Evolutionary conservation across 768 basidiomycete species (phyloP).

Genomic region (Gymnopilus junonius): DNA sequence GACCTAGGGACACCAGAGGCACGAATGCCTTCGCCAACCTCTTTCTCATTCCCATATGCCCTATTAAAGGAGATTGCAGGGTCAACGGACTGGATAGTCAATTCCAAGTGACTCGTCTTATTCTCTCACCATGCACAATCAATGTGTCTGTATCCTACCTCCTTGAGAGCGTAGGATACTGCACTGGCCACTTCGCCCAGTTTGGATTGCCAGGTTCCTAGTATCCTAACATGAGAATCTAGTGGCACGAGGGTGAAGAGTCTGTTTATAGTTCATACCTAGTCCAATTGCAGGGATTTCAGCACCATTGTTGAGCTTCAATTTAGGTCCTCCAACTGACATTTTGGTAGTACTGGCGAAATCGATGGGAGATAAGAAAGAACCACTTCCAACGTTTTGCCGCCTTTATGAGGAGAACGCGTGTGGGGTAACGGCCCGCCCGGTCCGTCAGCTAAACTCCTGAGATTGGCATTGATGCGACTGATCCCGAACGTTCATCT

Average conservation of each 20-base stretch:
- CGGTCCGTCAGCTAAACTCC: background rate
- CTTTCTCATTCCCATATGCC: slow-evolving; percentile 76
- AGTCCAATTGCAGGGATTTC: slow-evolving; percentile 63
- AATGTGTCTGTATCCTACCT: slow-evolving; percentile 75
- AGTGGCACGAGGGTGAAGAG: background rate
- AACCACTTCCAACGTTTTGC: background rate
- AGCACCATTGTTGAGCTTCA: slow-evolving; percentile 65
- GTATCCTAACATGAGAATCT: slow-evolving; percentile 6
- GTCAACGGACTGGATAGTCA: slow-evolving; percentile 17
- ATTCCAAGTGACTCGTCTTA: background rate
- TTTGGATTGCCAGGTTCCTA: slow-evolving; percentile 84
- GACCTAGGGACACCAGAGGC: slow-evolving; percentile 76
- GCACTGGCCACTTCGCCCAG: slow-evolving; percentile 73
- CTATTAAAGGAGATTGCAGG: slow-evolving; percentile 36
- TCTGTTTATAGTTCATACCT: slow-evolving; percentile 43
- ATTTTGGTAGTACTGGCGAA: slow-evolving; percentile 15
- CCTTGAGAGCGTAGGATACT: slow-evolving; percentile 74
- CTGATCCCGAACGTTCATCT: background rate
- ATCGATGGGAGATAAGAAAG: slow-evolving; percentile 20
- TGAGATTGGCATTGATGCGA: background rate
- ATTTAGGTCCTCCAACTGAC: slow-evolving; percentile 39
- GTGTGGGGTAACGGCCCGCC: background rate
- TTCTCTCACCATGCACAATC: slow-evolving; percentile 61
- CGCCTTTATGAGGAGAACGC: background rate
- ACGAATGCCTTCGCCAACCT: slow-evolving; percentile 82